Percentiles rank a stretch among this genome's conserved stretches.
phyloP scores from a whole-genome alignment of 179 eudicot species.

The Pouteria campechiana region DNA sequence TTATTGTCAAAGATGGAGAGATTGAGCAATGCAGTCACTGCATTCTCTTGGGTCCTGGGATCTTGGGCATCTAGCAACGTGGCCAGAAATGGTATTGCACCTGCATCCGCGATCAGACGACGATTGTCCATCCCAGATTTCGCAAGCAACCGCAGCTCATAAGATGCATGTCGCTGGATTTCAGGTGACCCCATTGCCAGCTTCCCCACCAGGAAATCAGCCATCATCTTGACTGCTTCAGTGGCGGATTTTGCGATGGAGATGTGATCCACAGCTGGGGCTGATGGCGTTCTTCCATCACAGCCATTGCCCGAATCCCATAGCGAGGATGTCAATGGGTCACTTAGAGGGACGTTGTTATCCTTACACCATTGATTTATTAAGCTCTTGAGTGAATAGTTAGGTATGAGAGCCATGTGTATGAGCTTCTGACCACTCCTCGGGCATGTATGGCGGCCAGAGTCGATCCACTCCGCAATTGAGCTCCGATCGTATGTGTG shows the following conservation, averaged over 20 bases:
- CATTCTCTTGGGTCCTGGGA: slow-evolving; percentile 45
- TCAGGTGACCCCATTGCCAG: slow-evolving; percentile 48
- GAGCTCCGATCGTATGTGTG: slow-evolving; percentile 52
- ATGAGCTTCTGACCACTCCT: slow-evolving; percentile 47
- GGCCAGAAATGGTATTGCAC: slow-evolving; percentile 54
- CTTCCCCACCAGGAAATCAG: slow-evolving; percentile 54
- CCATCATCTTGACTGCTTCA: slow-evolving; percentile 35
- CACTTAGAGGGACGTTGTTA: slow-evolving; percentile 24
- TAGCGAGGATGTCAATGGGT: slow-evolving; percentile 13
- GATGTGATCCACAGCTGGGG: slow-evolving; percentile 27
- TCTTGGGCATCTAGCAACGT: slow-evolving; percentile 32
- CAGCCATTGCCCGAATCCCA: slow-evolving; percentile 17
- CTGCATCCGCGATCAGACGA: slow-evolving; percentile 43
- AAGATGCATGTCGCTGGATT: slow-evolving; percentile 50
- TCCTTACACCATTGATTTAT: slow-evolving; percentile 51
- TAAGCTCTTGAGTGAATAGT: slow-evolving; percentile 40
- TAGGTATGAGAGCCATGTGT: slow-evolving; percentile 54
- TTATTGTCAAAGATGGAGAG: slow-evolving; percentile 46
- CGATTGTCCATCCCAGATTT: slow-evolving; percentile 52
- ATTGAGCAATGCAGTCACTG: slow-evolving; percentile 54
- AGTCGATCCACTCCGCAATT: slow-evolving; percentile 48
- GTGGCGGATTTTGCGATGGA: slow-evolving; percentile 24
- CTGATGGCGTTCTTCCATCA: slow-evolving; percentile 17
- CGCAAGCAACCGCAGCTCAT: slow-evolving; percentile 54
- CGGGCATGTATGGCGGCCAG: slow-evolving; percentile 54